Evolutionary conservation across 1,284 basidiomycete genomes (phyloP), one percentile per base, ranked within the genome.

Genomic region (Boletellus deceptivus): DNA sequence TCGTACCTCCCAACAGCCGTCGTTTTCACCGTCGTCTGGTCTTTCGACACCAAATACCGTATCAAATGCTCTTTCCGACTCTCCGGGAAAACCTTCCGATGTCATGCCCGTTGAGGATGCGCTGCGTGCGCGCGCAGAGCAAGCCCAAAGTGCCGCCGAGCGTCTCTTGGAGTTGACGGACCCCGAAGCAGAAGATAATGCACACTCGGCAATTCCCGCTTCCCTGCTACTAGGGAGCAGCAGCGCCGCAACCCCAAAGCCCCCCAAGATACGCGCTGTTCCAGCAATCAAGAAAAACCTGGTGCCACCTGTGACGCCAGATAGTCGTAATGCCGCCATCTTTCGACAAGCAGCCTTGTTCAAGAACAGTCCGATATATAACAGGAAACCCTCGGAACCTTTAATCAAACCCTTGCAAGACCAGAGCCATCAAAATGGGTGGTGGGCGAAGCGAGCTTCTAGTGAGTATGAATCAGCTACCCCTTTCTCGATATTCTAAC

Each of bases 131-230:
- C 82, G 91, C 53, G 92, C 91, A 3, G 89, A 89, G 56, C 92
- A 94, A 64, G 93, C 91, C 0, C 86, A 93, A 62, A 91, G 89
- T 61, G 89, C 92, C 7, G 93, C 91, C 2, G 84, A 90, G 63
- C 78, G 87, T 50, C 71, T 94, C 36, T 68, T 93, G 43, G 90
- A 92, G 64, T 74, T 92, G 20, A 85, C 88, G 18, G 87, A 91
- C 55, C 79, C 85, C 16, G 86, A 89, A 47, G 82, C 82, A 29
- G 83, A 86, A 46, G 72, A 66, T 37, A 59, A 69, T 47, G 73
- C 71, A 46, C 71, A 79, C 52, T 76, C 79, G n/a, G 70, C 75
- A 16, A 75, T 85, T 14, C 82, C 83, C 2, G 64, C 73, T 18
- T 81, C 83, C 0, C 65, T 88, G 31, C 60, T 84, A 31, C 72